Conservation (phyloP, 1,284 basidiomycete genomes). For the Boletus sp. region DNA sequence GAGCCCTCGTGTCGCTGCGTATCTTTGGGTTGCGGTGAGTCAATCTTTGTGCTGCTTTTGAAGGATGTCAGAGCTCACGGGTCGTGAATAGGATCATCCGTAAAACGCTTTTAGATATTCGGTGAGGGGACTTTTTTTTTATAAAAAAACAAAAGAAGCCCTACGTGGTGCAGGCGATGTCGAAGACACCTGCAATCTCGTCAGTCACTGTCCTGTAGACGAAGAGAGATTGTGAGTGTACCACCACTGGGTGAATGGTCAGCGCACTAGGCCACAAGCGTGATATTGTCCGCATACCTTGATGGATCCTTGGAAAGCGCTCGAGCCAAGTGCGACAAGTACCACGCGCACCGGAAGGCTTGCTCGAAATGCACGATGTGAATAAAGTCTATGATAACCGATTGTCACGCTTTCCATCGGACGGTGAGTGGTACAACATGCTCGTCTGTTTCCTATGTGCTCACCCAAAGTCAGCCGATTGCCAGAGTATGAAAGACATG, state of each 20-base stretch:
- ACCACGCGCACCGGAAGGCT: slow-evolving; percentile 49
- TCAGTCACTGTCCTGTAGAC: neutral
- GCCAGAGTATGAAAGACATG: slow-evolving; percentile 10
- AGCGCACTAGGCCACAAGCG: neutral
- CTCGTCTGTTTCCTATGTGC: neutral
- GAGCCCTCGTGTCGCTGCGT: slow-evolving; percentile 69
- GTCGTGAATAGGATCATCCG: slow-evolving; percentile 9
- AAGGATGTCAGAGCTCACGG: slow-evolving; percentile 1
- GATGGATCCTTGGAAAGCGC: slow-evolving; percentile 65
- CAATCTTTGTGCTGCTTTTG: neutral
- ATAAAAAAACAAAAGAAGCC: too few species aligned
- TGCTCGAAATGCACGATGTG: slow-evolving; percentile 7
- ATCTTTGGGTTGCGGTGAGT: slow-evolving; percentile 37
- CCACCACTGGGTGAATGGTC: slow-evolving; percentile 6
- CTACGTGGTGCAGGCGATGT: slow-evolving; percentile 9
- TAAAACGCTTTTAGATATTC: slow-evolving; percentile 1
- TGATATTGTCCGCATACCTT: slow-evolving; percentile 34
- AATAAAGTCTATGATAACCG: slow-evolving; percentile 13
- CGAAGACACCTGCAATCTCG: slow-evolving; percentile 4
- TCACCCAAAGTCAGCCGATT: slow-evolving; percentile 7
- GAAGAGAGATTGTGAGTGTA: neutral
- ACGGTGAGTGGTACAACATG: neutral
- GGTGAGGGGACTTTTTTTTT: too few species aligned
- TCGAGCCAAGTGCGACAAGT: slow-evolving; percentile 63
- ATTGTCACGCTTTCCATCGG: slow-evolving; percentile 6